Evolutionary conservation across 768 basidiomycete species (phyloP).

Genomic region (Leccinum olivaceopallidum): DNA sequence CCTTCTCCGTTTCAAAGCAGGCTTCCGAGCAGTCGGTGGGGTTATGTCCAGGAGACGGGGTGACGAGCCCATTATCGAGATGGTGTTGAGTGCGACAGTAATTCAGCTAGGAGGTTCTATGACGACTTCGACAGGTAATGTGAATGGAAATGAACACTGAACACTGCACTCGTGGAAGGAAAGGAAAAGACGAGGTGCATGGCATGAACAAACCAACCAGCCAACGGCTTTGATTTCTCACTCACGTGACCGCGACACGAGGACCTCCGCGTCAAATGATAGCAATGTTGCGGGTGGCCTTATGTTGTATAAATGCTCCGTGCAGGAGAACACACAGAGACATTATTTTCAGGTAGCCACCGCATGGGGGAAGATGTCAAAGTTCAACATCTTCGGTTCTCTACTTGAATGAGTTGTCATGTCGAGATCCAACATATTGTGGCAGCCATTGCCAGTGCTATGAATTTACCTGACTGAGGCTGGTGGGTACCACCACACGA

Average conservation of each 20-base stretch:
- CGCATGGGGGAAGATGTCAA: not conserved
- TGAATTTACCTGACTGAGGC: not conserved
- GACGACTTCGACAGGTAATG: not conserved
- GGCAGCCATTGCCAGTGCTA: not conserved
- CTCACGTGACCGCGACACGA: slow-evolving; percentile 31
- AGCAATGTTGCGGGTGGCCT: too few relatives aligned
- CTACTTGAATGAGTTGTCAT: not conserved
- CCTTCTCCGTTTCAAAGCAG: slow-evolving; percentile 27
- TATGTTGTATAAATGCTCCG: too few relatives aligned
- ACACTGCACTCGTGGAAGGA: not conserved
- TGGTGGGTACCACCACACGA: too few relatives aligned
- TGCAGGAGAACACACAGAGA: too few relatives aligned
- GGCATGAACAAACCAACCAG: not conserved
- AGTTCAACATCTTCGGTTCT: not conserved
- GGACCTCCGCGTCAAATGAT: slow-evolving; percentile 5
- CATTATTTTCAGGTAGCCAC: not conserved
- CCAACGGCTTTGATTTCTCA: slow-evolving; percentile 22
- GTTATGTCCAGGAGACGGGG: slow-evolving; percentile 13
- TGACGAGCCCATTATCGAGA: slow-evolving; percentile 19
- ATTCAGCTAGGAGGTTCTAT: not conserved
- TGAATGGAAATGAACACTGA: not conserved
- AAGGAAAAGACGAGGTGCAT: not conserved
- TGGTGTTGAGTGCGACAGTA: not conserved
- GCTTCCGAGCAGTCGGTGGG: slow-evolving; percentile 18
- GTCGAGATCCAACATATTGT: not conserved